Evolutionary conservation across 2,329 filamentous ascomycete species (phyloP), one percentile per base, ranked within the genome.

Genomic region (Calonectria leucothoes): DNA sequence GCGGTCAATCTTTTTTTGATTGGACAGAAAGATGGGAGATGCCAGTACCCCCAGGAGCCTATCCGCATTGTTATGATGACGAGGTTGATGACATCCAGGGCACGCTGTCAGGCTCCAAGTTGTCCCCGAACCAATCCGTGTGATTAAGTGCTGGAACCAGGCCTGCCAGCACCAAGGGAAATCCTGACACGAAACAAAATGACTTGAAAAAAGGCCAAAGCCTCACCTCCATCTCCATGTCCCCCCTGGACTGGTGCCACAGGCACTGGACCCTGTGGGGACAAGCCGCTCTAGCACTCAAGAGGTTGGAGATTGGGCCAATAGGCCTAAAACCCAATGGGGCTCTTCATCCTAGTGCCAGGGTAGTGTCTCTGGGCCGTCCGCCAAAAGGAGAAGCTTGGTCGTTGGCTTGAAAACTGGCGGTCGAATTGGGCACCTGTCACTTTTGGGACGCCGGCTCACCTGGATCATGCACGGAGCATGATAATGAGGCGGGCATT

Each of bases 361-460:
- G 39, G 45, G 45, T 48, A 68, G 48, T 39, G 45, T 65, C 66
- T 57, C 66, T 69, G 37, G 57, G 59, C 63, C 68, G 57, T 76
- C 72, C 71, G 69, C 74, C 77, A 75, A 65, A 70, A 76, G 66
- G 64, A 72, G 71, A 78, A 65, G 52, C 57, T 65, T 70, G 48
- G 76, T 49, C 77, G 77, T 70, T 66, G 73, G 67, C 72, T 69
- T 73, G 70, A 80, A 59, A 79, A 78, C 78, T 66, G 69, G 52
- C 48, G 68, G 61, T 77, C 69, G 66, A 78, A 76, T 74, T 71
- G 69, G 68, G 64, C 57, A 66, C 66, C 67, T 65, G 71, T 70
- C 76, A 64, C 74, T 77, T 78, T 75, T 66, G 71, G 68, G 70
- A 71, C 63, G 52, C 71, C 66, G 61, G 75, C 52, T 37, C 51